phyloP scores from a whole-genome alignment of 2,329 filamentous ascomycete species.

The Nigrospora osmanthi region DNA sequence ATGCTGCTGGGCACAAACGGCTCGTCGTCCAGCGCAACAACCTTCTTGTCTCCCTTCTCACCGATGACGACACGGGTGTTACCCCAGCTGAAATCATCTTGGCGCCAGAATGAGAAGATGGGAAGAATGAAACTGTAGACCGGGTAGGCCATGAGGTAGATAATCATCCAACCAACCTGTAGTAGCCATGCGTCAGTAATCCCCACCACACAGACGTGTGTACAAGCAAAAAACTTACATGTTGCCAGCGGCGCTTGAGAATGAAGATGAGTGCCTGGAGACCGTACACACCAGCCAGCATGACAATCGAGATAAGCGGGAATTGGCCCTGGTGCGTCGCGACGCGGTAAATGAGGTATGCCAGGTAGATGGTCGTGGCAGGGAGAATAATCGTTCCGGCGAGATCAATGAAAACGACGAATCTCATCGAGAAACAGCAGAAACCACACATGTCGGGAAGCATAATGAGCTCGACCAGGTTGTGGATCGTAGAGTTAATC shows the following conservation, averaged over 20 bases:
- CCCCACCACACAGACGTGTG: not conserved
- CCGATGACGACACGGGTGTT: constrained; percentile 96
- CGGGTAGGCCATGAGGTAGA: constrained; percentile 92
- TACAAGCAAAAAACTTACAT: not conserved
- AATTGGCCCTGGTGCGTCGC: constrained; percentile 64
- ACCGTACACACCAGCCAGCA: constrained; percentile 89
- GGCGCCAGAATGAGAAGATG: constrained; percentile 98
- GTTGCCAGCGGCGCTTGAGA: constrained; percentile 90
- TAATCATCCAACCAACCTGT: constrained; percentile 98
- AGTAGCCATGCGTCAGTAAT: not conserved
- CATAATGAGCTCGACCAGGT: constrained; percentile 81
- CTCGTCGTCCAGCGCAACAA: constrained; percentile 81
- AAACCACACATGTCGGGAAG: constrained; percentile 95
- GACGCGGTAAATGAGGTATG: constrained; percentile 76
- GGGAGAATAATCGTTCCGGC: constrained; percentile 88
- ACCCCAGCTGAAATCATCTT: constrained; percentile 98
- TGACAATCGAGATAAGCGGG: constrained; percentile 78
- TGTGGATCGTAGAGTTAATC: constrained; percentile 99
- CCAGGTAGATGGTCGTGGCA: constrained; percentile 79
- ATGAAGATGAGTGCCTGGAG: constrained; percentile 95
- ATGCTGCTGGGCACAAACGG: constrained; percentile 87
- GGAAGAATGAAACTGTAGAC: constrained; percentile 89
- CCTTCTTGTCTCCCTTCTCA: constrained; percentile 82
- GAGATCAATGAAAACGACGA: constrained; percentile 90
- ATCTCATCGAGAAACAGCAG: constrained; percentile 98